Evolutionary conservation across 768 basidiomycete genomes (phyloP), one percentile per base, ranked within the genome.

Genomic region (Mycena olivaceomarginata): DNA sequence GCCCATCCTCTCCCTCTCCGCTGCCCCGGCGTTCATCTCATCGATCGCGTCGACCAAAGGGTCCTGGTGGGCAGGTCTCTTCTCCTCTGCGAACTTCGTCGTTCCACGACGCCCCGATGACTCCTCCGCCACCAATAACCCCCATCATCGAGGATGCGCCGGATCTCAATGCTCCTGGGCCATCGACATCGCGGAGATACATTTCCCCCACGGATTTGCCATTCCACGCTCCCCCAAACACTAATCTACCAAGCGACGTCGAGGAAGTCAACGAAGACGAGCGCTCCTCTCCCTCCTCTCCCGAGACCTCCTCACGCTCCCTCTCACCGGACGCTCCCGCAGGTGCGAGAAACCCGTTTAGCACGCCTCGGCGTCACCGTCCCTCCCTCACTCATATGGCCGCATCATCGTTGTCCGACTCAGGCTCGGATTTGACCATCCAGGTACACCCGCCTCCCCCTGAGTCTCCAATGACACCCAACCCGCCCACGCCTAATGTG

Each of bases 291-390:
- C 84, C 86, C 18, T 87, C 89, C 57, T 90, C 90, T 53, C 86
- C 87, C 64, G 81, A 87, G 64, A 83, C 84, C 63, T 89, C 89
- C 75, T 90, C 92, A 66, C 89, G 92, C 82, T 93, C 94, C 77
- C 89, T 87, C 74, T 93, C 93, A 72, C 91, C 92, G 82, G 88
- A 90, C 85, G 84, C 82, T 87, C 85, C 87, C 83, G 90, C 92
- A 95, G 95, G 94, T 95, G 93, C 94, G 94, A 91, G 91, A 87
- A 94, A 90, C 92, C 93, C 92, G 84, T 95, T 95, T 91, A 91
- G 91, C 89, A 90, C 89, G 87, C 91, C 92, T 91, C 93, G 93
- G 84, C 91, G 91, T 86, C 91, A 90, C 76, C 90, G 86, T 84
- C 90, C 87, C 83, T 92, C 92, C 83, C 89, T 93, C 90, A 92